Base-by-base conservation (phyloP, 495 filamentous ascomycete species). In the Glonium stellatum region DNA sequence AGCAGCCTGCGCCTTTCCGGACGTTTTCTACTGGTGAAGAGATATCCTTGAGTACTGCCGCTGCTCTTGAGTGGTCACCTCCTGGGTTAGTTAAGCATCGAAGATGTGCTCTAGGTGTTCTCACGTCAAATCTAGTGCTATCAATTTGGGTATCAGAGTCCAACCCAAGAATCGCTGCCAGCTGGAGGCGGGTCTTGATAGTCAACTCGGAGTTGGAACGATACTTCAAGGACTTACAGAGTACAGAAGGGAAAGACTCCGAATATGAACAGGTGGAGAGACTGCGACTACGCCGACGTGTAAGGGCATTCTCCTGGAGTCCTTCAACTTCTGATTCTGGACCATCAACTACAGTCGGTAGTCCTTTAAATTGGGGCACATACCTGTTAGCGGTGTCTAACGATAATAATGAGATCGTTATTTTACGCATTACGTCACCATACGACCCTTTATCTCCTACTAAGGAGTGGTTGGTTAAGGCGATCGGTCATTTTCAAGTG, bases 21-120 rank as follows among this genome's bases (percentile, higher is more conserved):
- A 67, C 75, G 21, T 82, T 82, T 72, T 85, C 83, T 9, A 72
- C 87, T 48, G 85, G 80, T 4, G 82, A 83, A 59, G 85, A 88
- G 67, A 81, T 83, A 65, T 85, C 83, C 4, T 61, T 68, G 5
- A 80, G 79, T 54, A 74, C 70, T 48, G 78, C 85, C 22, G 71
- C 76, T 27, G 71, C 70, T 11, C 62, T 87, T 25, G 73, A 73
- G 18, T 88, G 85, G 85, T 85, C 83, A 15, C 77, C 84, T 21
- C 75, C 80, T 39, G 84, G 84, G 1, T 66, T 85, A 11, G 82
- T 75, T 37, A 78, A 77, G 62, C 79, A 82, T 68, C 71, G 80
- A 57, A 78, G 83, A 56, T 83, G 74, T 64, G 77, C 80, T 22
- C 72, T 88, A 11, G 80, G 78, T 9, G 78, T 86, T 9, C 69